Conservation (phyloP, 139 green algal genomes). For the Yamagishiella unicocca region DNA sequence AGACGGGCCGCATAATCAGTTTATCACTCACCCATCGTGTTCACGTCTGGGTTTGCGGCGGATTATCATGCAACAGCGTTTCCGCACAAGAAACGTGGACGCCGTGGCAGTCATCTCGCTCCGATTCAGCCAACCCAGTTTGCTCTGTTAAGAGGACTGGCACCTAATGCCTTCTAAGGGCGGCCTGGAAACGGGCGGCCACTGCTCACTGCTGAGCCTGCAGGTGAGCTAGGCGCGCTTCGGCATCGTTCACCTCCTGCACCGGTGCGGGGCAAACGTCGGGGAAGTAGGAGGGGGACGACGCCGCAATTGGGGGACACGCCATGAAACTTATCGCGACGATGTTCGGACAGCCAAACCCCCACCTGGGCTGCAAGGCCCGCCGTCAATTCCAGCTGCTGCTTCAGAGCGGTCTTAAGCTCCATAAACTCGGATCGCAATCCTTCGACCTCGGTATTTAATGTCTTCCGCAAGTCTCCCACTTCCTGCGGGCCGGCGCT, state of each 20-base stretch:
- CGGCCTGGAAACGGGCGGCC: no score
- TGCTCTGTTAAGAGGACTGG: no score
- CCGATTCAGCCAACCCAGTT: no score
- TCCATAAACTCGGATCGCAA: constrained; percentile 68
- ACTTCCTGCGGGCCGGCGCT: constrained; percentile 61
- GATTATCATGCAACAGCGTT: no score
- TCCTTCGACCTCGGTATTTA: constrained; percentile 70
- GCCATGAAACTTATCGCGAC: not conserved
- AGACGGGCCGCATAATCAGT: no score
- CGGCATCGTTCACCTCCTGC: constrained; percentile 45
- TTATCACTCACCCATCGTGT: no score
- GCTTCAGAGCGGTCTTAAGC: constrained; percentile 63
- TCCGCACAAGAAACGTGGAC: no score
- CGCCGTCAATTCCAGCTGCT: constrained; percentile 60
- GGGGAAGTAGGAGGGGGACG: no score
- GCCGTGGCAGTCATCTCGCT: no score
- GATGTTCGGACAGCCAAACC: not conserved
- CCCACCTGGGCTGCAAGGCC: constrained; percentile 44
- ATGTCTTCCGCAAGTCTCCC: constrained; percentile 64
- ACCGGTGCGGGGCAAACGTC: not conserved
- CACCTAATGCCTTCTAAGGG: no score
- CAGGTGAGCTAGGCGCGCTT: constrained; percentile 1
- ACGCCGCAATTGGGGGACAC: not conserved
- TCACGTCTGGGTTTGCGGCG: no score
- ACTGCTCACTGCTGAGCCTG: constrained; percentile 4